Conservation (phyloP, 495 filamentous ascomycete genomes). For the Apodospora peruviana region DNA sequence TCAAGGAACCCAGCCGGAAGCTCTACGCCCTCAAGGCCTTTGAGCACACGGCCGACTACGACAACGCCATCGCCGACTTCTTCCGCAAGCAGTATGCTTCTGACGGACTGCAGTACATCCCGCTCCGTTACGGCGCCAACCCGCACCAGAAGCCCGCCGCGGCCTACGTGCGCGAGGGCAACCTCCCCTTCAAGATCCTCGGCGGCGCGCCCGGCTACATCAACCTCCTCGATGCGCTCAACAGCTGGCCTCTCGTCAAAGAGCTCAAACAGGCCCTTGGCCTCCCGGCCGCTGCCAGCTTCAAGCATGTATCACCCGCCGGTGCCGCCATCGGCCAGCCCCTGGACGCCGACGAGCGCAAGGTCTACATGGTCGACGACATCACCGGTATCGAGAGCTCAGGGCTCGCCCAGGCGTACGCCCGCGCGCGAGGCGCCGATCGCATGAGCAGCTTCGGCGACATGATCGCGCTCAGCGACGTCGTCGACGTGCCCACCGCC, state of each 20-base stretch:
- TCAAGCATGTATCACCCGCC: constrained; percentile 98
- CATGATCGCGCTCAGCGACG: constrained; percentile 85
- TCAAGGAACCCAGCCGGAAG: constrained; percentile 75
- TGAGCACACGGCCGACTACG: constrained; percentile 97
- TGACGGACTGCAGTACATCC: constrained; percentile 73
- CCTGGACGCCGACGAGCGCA: constrained; percentile 78
- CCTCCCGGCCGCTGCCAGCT: constrained; percentile 90
- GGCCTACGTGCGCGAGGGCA: constrained; percentile 64
- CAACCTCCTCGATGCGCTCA: constrained; percentile 93
- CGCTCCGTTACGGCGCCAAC: constrained; percentile 92
- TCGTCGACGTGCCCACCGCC: constrained; percentile 84
- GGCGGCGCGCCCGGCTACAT: constrained; percentile 90
- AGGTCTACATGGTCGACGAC: constrained; percentile 97
- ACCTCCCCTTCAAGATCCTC: constrained; percentile 95
- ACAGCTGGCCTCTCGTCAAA: constrained; percentile 94
- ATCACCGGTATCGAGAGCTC: constrained; percentile 83
- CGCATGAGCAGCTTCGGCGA: constrained; percentile 98
- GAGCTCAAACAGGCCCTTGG: constrained; percentile 85
- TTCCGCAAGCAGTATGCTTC: constrained; percentile 95
- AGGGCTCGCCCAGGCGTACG: constrained; percentile 85
- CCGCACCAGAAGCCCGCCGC: constrained; percentile 95
- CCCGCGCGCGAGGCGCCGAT: constrained; percentile 88
- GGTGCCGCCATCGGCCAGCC: constrained; percentile 90
- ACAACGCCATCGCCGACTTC: constrained; percentile 88
- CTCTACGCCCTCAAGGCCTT: constrained; percentile 93